These are phyloP conservation scores for Dioszegia aurantiaca DNA, from an alignment of 768 basidiomycete species.

Conservation along the genomic window DNA sequence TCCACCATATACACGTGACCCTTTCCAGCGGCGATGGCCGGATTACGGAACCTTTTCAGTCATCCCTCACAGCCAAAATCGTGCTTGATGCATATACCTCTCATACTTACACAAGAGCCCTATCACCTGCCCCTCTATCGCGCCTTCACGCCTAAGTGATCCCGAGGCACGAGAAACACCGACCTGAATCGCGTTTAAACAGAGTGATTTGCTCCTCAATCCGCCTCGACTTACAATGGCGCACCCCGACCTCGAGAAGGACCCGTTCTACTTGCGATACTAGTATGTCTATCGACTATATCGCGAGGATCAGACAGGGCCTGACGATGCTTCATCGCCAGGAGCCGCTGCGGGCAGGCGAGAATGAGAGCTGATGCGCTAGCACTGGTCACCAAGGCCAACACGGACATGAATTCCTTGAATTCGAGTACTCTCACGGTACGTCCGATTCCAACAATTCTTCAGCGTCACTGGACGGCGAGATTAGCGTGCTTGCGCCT, in stretches of 20 bases:
- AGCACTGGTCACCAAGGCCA: constrained; percentile 98
- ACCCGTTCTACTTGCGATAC: constrained; percentile 54
- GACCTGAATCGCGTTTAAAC: no score
- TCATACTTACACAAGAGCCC: neutral
- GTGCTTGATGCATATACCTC: neutral
- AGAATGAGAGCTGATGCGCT: constrained; percentile 7
- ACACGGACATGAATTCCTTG: constrained; percentile 95
- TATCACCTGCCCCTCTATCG: no score
- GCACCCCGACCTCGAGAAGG: constrained; percentile 44
- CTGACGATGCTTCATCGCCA: no score
- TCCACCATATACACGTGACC: neutral
- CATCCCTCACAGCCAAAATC: neutral
- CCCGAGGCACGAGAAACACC: no score
- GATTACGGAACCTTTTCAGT: neutral
- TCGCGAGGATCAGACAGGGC: no score
- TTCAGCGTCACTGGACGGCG: no score
- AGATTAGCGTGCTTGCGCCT: no score
- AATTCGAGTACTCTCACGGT: constrained; percentile 97
- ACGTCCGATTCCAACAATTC: no score
- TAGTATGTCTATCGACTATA: no score
- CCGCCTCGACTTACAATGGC: constrained; percentile 23
- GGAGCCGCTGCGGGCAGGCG: no score
- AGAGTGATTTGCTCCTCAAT: no score
- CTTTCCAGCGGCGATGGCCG: constrained; percentile 1
- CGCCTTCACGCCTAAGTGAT: no score